Conservation (phyloP, 148 eudicot genomes). For the Salicornia ramosissima region DNA sequence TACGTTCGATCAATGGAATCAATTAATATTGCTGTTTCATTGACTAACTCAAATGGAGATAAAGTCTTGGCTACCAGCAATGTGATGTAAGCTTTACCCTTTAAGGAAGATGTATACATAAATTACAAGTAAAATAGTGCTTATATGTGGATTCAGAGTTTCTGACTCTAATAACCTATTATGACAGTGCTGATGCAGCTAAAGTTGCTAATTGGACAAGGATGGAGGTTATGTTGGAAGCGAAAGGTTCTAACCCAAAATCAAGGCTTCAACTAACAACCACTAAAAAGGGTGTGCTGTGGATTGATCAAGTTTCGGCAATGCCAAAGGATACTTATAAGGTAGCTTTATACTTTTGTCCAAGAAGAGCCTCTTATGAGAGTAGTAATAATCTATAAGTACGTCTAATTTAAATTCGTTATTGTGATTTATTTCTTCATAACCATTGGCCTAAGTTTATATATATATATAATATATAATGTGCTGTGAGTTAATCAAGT, state of each 20-base stretch:
- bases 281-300: constrained; percentile 49
- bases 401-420: no score
- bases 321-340: constrained; percentile 83
- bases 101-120: neutral
- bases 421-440: no score
- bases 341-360: constrained; percentile 30
- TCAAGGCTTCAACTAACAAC: constrained; percentile 85
- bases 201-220: constrained; percentile 68
- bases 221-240: constrained; percentile 53
- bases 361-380: neutral
- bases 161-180: neutral
- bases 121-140: neutral
- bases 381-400: neutral
- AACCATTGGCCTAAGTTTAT: no score
- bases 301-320: constrained; percentile 93
- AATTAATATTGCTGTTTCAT: constrained; percentile 54
- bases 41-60: constrained; percentile 59
- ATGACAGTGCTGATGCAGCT: constrained; percentile 44
- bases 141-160: constrained; percentile 4
- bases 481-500: constrained; percentile 88
- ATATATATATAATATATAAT: no score
- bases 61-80: constrained; percentile 53
- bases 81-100: constrained; percentile 45
- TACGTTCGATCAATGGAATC: constrained; percentile 62
- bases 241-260: constrained; percentile 49